Evolutionary conservation across 352 stramenopile genomes (phyloP), one percentile per base, ranked within the genome.

Genomic region (Phytophthora capsici): DNA sequence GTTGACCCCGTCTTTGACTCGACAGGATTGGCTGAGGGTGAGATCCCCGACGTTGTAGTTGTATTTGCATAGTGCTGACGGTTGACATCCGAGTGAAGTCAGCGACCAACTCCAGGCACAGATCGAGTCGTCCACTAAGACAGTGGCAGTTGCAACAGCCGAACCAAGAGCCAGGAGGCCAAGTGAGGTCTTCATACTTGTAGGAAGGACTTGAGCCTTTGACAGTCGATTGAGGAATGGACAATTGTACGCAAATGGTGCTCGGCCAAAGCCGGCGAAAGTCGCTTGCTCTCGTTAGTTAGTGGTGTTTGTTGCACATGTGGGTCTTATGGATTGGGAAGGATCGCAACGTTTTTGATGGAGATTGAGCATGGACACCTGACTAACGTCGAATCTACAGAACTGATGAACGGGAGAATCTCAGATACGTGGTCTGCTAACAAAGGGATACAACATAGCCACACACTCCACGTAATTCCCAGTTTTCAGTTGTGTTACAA

Each of bases 21-120:
- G 77, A 36, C 77, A 86, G 9, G 75, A 82, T 51, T 86, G 46
- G 37, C 62, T 74, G 0, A 63, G 56, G 12, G 72, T 84, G 25
- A 82, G 43, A 37, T 84, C 77, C 0, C 77, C 74, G 20, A 63
- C 23, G 23, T 76, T 66, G 64, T 60, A 79, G 50, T 78, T 75
- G 57, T 78, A 80, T 20, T 61, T 57, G 47, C 75, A 83, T 1
- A 75, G 40, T 7, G 68, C 50, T 13, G 54, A 64, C 4, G 75
- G 71, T 19, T 69, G 37, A 36, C 75, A 83, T 2, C 63, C 57
- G 40, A 75, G 48, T 43, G 52, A 63, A 17, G 60, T 26, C 19
- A 61, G 5, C 28, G 51, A 71, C 20, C 38, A 57, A 20, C 57
- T 69, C 63, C 66, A 83, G 3, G 59, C 63, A 30, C 74, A 83